phyloP scores from a whole-genome alignment of 345 rosid species.

The Salix exigua region DNA sequence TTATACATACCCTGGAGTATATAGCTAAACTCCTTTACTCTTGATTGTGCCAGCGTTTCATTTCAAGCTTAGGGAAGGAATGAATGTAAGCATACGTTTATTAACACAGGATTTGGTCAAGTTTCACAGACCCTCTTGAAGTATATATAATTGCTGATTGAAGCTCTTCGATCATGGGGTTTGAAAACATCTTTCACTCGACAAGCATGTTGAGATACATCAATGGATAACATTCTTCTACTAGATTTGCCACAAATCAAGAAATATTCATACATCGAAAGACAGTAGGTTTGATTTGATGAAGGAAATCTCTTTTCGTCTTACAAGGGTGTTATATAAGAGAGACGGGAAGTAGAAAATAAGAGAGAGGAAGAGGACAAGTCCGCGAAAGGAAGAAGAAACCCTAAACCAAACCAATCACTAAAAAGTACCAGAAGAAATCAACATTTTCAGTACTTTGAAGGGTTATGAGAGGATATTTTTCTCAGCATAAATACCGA shows the following conservation, averaged over 20 bases:
- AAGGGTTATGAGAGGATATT: not conserved
- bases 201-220: not conserved
- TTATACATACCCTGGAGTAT: not conserved
- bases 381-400: not conserved
- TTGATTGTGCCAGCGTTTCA: not conserved
- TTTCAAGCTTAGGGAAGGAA: not conserved
- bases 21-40: not conserved
- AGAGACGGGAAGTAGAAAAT: not conserved
- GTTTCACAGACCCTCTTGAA: not conserved
- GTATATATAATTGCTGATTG: not conserved
- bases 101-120: not conserved
- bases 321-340: not conserved
- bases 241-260: not conserved
- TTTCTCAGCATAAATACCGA: not conserved
- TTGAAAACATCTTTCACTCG: not conserved
- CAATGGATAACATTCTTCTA: not conserved
- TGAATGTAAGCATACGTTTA: not conserved
- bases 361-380: not conserved
- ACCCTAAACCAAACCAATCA: slow-evolving; percentile 5
- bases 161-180: not conserved
- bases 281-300: not conserved
- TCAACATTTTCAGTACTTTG: not conserved
- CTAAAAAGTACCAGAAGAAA: not conserved
- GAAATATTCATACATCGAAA: not conserved
- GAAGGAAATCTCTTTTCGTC: not conserved